These are phyloP conservation scores for Neofusicoccum kwambonambiense DNA, from an alignment of 2,329 filamentous ascomycete genomes.

Conservation along the genomic window DNA sequence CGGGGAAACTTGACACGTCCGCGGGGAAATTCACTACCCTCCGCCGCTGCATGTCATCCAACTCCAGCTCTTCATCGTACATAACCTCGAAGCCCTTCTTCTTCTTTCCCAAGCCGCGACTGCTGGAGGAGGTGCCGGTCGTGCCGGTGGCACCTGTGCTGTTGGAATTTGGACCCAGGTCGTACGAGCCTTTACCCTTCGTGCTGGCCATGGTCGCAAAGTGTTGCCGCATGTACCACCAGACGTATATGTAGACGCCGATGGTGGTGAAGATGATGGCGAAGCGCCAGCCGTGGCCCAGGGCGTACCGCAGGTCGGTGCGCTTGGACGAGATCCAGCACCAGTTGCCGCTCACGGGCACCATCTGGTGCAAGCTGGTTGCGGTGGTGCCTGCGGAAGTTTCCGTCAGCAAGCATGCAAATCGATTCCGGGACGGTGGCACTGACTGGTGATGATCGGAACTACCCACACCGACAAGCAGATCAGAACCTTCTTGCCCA, in stretches of 20 bases:
- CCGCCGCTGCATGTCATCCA: neutral
- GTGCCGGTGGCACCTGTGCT: neutral
- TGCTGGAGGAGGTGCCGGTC: neutral
- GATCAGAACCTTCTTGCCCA: constrained; percentile 32
- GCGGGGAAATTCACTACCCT: neutral
- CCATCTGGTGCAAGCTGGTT: constrained; percentile 23
- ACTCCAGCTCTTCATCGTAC: neutral
- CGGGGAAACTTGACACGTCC: neutral
- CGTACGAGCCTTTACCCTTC: neutral
- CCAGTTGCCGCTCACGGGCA: constrained; percentile 49
- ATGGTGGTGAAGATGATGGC: constrained; percentile 44
- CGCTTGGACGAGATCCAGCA: constrained; percentile 46
- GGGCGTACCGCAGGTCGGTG: constrained; percentile 42
- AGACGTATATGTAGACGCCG: constrained; percentile 45
- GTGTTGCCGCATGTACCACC: constrained; percentile 31
- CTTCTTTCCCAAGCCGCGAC: neutral
- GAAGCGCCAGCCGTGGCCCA: constrained; percentile 49
- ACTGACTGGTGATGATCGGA: constrained; percentile 38
- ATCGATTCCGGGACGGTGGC: too few species aligned
- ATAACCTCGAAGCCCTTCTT: neutral
- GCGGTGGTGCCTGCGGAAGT: neutral
- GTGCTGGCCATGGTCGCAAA: neutral
- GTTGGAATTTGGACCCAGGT: neutral
- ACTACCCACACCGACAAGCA: constrained; percentile 44
- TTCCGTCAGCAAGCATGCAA: neutral